Evolutionary conservation across 371 early-diverging fungal species (phyloP).

Genomic region (Mucor irregularis): DNA sequence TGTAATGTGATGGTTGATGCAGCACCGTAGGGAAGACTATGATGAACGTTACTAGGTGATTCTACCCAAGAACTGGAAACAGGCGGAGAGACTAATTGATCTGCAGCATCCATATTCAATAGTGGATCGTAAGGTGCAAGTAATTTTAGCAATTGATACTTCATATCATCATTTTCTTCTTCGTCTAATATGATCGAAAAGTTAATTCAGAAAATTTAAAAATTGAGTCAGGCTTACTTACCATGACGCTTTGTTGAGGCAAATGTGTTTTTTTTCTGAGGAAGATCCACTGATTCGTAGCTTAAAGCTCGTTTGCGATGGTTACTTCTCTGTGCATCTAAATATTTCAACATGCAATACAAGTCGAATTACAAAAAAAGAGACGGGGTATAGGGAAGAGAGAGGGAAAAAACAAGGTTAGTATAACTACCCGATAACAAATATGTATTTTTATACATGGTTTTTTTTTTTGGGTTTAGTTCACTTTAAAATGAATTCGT

Average conservation of each 20-base stretch:
- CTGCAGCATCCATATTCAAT: not conserved
- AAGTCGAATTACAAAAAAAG: too few relatives aligned
- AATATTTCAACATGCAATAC: too few relatives aligned
- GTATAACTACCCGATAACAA: slow-evolving; percentile 3
- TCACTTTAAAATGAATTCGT: slow-evolving; percentile 10
- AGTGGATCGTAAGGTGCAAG: slow-evolving; percentile 14
- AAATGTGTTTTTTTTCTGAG: slow-evolving; percentile 6
- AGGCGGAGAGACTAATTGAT: not conserved
- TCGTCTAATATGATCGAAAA: not conserved
- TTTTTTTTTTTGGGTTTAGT: not conserved
- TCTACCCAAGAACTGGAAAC: not conserved
- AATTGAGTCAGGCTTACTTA: too few relatives aligned
- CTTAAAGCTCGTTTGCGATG: slow-evolving; percentile 12
- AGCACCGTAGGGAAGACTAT: not conserved
- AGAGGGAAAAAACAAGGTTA: not conserved
- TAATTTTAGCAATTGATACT: slow-evolving; percentile 10
- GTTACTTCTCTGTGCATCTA: not conserved
- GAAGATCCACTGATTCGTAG: slow-evolving; percentile 6
- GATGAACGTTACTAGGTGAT: not conserved
- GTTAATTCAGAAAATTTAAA: too few relatives aligned
- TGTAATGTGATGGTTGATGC: not conserved
- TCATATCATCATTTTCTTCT: slow-evolving; percentile 3
- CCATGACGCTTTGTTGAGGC: not conserved
- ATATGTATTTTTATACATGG: not conserved
- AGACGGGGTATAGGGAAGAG: too few relatives aligned